A percentile compares a stretch with the other conserved stretches of the same genome.
These are phyloP conservation scores for Erigeron canadensis DNA, from an alignment of 129 eudicot species.

Conservation along the genomic window DNA sequence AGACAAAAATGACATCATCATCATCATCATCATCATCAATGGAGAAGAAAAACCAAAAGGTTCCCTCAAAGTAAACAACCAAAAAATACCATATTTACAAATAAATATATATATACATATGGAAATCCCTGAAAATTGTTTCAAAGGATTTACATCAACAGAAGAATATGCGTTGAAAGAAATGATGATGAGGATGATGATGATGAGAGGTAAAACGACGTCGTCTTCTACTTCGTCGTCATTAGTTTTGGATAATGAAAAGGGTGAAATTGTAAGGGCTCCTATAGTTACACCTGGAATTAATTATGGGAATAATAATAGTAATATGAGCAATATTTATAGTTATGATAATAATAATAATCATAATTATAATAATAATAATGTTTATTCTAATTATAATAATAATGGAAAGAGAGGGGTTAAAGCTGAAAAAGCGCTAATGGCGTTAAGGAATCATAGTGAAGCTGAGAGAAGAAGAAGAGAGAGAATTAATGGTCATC, in stretches of 20 bases:
- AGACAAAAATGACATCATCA: too few species aligned
- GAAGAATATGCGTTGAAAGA: constrained; percentile 37
- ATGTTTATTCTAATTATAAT: neutral
- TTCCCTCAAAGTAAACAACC: too few species aligned
- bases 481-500: constrained; percentile 77
- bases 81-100: neutral
- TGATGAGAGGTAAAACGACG: constrained; percentile 26
- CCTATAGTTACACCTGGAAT: constrained; percentile 38
- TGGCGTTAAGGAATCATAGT: constrained; percentile 78
- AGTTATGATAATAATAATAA: neutral
- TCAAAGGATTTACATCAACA: constrained; percentile 40
- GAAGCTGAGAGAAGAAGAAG: constrained; percentile 82
- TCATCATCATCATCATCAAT: too few species aligned
- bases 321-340: neutral
- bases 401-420: constrained; percentile 30
- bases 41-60: neutral
- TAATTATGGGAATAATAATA: constrained; percentile 5
- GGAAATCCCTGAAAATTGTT: constrained; percentile 51
- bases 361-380: neutral
- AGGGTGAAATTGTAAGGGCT: constrained; percentile 63
- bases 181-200: constrained; percentile 29
- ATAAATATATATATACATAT: neutral
- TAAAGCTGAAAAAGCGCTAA: constrained; percentile 53
- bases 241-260: constrained; percentile 55
- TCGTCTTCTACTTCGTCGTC: constrained; percentile 42